Evolutionary conservation across 148 eudicot species (phyloP), one percentile per base, ranked within the genome.

Genomic region (Bassia scoparia): DNA sequence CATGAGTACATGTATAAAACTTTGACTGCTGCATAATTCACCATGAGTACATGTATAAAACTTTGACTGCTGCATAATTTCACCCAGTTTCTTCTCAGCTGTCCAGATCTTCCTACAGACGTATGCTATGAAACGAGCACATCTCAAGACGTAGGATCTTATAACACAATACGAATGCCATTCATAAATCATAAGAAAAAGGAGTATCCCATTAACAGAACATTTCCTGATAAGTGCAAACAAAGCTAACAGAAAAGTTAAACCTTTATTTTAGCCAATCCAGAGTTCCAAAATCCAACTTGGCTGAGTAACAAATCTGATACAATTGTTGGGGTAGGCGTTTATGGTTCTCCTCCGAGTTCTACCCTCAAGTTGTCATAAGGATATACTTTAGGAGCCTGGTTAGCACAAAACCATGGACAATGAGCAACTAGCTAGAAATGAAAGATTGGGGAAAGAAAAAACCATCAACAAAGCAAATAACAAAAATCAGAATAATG

Each of bases 291-390:
- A 31, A 44, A 31, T 67, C 55, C 23, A 62, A 38, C 55, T 29
- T 27, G 69, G 59, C 59, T 20, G 56, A 20, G 33, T 21, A 72
- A 58, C 75, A 56, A 16, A 69, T 63, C 46, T 21, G 35, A 34
- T 61, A 78, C 73, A 33, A 8, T 78, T 37, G 76, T 61, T 43
- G 61, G 14, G 15, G 55, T 18, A 43, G 52, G 44, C 27, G 26
- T 37, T 74, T 76, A 87, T 52, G 93, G 91, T 66, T 89, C 97
- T 74, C 84, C 93, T 8, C 97, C 97, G 67, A 91, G 93, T 79
- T 91, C 91, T 79, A 81, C 91, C 82, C 89, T 84, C 60, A 91
- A 83, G 68, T 89, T 91, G 86, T 91, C 97, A 61, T 91, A 89
- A 48, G 97, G 97, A 77, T 70, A 89, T 26, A 91, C 89, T 80